Evolutionary conservation across 371 early-diverging fungal species (phyloP), one percentile per base, ranked within the genome.

Genomic region (Mortierella polycephala): DNA sequence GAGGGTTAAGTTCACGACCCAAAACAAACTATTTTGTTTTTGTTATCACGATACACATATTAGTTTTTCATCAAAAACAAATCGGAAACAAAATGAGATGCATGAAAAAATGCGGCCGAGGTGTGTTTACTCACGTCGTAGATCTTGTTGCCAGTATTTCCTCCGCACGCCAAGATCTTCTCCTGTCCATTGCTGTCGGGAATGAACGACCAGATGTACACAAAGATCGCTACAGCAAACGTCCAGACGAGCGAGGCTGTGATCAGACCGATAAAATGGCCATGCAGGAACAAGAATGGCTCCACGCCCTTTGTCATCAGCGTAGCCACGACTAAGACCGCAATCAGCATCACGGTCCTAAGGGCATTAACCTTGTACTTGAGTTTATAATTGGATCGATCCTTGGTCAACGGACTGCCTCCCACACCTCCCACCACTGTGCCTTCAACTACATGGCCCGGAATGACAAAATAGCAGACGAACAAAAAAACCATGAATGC

Each of bases 1-100:
- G 91, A 65, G 97, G 98, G 86, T 97, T 97, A 62, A 94, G 84
- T 66, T 93, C 93, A 52, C 93, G 90, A 55, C 95, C 95, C 67
- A 95, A 89, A 81, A 91, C 90, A 69, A 92, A 94, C 89, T 66
- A 62, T 10, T 8, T 44, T 13, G 44, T n/a, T n/a, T 16, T 51
- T 16, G 20, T 30, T 30, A 2, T 30, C 30, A 30, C 30, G 30
- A 30, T 30, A 30, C 18, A 47, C 23, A 39, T 18, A 37, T 44
- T 40, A 18, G 30, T 49, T 16, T 16, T 14, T 52, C 11, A n/a
- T n/a, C 7, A 11, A 51, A 21, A 46, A 12, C 3, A 16, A 46
- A 44, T 18, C 2, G 0, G 13, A 23, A 60, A 55, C 51, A 39
- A 60, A 45, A 40, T 23, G 57, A 16, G 9, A 42, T 9, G n/a